Evolutionary conservation across 2,329 filamentous ascomycete species (phyloP).

Genomic region (Diplocarpon mali): DNA sequence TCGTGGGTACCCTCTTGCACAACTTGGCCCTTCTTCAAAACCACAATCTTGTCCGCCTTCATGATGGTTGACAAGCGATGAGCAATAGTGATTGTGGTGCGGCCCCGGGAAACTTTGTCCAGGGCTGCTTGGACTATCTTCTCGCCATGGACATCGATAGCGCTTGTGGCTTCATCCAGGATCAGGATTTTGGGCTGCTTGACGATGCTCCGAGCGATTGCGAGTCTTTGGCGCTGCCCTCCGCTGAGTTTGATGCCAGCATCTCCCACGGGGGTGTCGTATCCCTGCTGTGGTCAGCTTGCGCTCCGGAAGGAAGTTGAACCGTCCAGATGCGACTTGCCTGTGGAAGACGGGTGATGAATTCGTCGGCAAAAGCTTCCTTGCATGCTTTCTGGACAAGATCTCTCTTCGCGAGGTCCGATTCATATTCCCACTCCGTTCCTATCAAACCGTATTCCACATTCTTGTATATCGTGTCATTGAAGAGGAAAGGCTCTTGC

Average conservation of each 20-base stretch:
- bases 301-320: neutral
- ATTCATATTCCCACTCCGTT: slow-evolving; percentile 38
- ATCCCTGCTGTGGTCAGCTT: slow-evolving; percentile 37
- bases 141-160: slow-evolving; percentile 36
- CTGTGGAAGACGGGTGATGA: slow-evolving; percentile 51
- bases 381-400: slow-evolving; percentile 53
- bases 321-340: slow-evolving; percentile 24
- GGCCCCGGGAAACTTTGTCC: slow-evolving; percentile 40
- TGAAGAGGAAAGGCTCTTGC: slow-evolving; percentile 59
- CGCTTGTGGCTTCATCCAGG: slow-evolving; percentile 58
- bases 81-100: slow-evolving; percentile 53
- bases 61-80: slow-evolving; percentile 62
- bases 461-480: slow-evolving; percentile 52
- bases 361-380: slow-evolving; percentile 60
- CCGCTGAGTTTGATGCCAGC: slow-evolving; percentile 67
- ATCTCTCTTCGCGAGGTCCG: slow-evolving; percentile 44
- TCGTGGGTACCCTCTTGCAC: slow-evolving; percentile 69
- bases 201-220: slow-evolving; percentile 60
- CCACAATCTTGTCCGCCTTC: slow-evolving; percentile 68
- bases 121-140: slow-evolving; percentile 43
- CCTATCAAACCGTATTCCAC: slow-evolving; percentile 48
- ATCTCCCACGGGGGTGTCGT: slow-evolving; percentile 66
- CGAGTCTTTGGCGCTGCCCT: slow-evolving; percentile 68
- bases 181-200: slow-evolving; percentile 57
- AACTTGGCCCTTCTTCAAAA: slow-evolving; percentile 60